Base-by-base conservation (phyloP, 257 asterid species). In the Gentiana dahurica region DNA sequence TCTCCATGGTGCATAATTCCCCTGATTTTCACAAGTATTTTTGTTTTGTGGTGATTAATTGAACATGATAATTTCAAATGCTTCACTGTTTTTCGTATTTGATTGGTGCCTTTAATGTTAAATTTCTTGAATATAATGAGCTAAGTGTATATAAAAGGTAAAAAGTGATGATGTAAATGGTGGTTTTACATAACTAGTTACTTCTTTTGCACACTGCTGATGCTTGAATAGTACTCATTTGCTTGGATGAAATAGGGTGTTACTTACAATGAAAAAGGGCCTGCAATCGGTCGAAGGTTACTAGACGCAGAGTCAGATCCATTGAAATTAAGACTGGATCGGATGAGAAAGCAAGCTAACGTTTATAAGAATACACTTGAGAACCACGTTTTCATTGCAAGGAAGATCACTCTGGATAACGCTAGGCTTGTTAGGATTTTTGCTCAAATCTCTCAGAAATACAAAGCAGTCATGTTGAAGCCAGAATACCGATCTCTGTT, bases 371-470 rank as follows among this genome's bases (percentile, higher is more conserved):
- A 62, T 35, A 39, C 71, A 34, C 73, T 72, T 63, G 49, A 54
- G 35, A 68, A 67, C 43, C 71, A 71, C 9, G 73, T 77, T 65
- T 54, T 73, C 48, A 54, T 64, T 71, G 83, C 80, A 38, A 65
- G 80, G 54, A 77, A 77, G 71, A 71, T 77, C 56, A 77, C 74
- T 71, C 83, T 77, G n/a, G 80, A 71, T 49, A 73, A 77, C 73
- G 61, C 79, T 1, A 77, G 68, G 65, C 75, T 73, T 2, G 75
- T 71, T 32, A 68, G 79, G 38, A 38, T 61, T 8, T 71, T 77
- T 12, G 71, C 75, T 0, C 75, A 77, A 37, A 55, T 73, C 39
- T 77, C 77, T 34, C 55, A 53, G 36, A 77, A 73, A 64, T 77
- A 53, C 65, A 73, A 75, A 2, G 66, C 65, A 47, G 43, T 77